phyloP scores from a whole-genome alignment of 2,329 filamentous ascomycete species.

The Cladosporium sp. region DNA sequence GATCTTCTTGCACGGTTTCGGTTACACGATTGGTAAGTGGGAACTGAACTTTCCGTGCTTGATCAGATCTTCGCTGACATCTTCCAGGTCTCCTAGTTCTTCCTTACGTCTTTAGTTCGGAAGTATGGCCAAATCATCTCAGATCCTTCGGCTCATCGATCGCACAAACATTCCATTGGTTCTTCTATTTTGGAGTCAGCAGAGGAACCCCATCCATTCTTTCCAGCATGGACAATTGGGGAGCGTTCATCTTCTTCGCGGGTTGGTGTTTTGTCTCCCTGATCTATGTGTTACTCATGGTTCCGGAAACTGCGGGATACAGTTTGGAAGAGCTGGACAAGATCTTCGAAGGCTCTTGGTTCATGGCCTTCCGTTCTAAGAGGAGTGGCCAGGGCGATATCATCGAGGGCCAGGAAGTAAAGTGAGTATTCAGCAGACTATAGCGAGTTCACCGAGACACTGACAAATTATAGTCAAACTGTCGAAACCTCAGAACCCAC shows the following conservation, averaged over 20 bases:
- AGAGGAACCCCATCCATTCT: constrained; percentile 35
- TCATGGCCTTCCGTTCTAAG: background rate
- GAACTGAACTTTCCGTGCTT: background rate
- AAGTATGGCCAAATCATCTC: constrained; percentile 45
- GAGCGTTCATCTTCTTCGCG: constrained; percentile 42
- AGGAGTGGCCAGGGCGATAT: no score
- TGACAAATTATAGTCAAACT: no score
- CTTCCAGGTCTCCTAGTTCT: constrained; percentile 32
- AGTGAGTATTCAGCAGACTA: no score
- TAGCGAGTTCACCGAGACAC: no score
- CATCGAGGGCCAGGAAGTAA: no score
- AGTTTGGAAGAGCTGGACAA: constrained; percentile 38
- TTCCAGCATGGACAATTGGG: constrained; percentile 36
- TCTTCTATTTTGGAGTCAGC: constrained; percentile 40
- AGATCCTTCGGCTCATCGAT: constrained; percentile 43
- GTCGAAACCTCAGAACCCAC: no score
- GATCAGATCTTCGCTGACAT: background rate
- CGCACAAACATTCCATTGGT: constrained; percentile 40
- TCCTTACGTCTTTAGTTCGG: constrained; percentile 44
- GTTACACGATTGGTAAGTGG: constrained; percentile 38
- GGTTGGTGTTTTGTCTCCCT: constrained; percentile 37
- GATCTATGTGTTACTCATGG: constrained; percentile 37
- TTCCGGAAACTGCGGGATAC: constrained; percentile 39
- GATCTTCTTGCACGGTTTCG: constrained; percentile 45
- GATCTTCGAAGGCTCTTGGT: constrained; percentile 32